Evolutionary conservation across 495 filamentous ascomycete species (phyloP).

Genomic region (Aspergillus leporis): DNA sequence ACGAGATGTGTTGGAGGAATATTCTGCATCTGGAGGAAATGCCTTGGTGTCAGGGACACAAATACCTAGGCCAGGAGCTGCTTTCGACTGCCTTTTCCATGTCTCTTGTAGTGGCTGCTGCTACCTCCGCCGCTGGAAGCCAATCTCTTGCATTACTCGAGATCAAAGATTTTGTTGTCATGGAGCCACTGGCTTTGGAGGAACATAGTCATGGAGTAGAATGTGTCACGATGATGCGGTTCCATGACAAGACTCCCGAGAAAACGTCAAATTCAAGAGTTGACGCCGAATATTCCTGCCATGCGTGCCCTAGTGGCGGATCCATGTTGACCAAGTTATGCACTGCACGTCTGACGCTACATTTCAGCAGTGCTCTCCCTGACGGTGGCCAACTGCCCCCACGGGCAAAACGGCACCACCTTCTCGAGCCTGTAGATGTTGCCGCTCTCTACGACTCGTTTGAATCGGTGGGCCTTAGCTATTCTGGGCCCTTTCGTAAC

Average conservation of each 20-base stretch:
- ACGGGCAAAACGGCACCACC: not conserved
- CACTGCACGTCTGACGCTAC: not conserved
- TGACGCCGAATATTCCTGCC: not conserved
- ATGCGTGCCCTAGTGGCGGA: not conserved
- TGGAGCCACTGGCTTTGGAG: not conserved
- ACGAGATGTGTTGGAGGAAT: no score
- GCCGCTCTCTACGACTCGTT: not conserved
- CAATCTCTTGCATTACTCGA: not conserved
- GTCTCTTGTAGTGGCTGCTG: not conserved
- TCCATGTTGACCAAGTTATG: not conserved
- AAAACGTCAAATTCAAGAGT: not conserved
- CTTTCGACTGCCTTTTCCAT: not conserved
- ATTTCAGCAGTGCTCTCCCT: not conserved
- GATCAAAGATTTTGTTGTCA: not conserved
- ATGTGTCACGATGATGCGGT: not conserved
- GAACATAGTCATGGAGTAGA: not conserved
- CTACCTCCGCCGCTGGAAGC: not conserved
- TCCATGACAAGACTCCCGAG: not conserved
- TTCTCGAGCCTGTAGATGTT: not conserved
- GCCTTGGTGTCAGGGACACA: not conserved
- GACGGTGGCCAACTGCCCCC: not conserved
- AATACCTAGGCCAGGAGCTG: not conserved
- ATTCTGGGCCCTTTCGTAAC: not conserved
- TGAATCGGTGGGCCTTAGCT: not conserved
- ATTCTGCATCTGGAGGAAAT: no score